Conservation (phyloP, 1,284 basidiomycete species). For the Erythrobasidium hasegawianum region DNA sequence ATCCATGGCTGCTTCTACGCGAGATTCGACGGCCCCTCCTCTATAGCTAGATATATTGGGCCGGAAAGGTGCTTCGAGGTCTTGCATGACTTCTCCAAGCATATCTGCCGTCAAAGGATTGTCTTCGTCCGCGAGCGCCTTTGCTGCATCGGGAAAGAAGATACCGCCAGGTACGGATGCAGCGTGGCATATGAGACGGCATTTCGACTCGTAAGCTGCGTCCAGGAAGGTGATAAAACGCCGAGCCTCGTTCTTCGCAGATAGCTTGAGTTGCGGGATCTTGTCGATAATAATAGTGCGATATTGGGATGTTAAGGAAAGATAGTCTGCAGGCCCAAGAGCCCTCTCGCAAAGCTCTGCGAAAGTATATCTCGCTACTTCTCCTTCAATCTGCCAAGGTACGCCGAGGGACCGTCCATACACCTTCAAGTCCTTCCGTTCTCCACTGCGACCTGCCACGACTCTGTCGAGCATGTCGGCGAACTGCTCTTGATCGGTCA, state of each 20-base stretch:
- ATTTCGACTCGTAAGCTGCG: conserved; percentile 53
- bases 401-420: conserved; percentile 57
- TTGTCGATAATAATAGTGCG: conserved; percentile 60
- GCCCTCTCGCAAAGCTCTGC: conserved; percentile 62
- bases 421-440: conserved; percentile 48
- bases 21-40: conserved; percentile 27
- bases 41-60: conserved; percentile 43
- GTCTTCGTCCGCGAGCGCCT: conserved; percentile 6
- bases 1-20: conserved; percentile 33
- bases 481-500: conserved; percentile 45
- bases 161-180: conserved; percentile 52
- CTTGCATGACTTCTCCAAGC: conserved; percentile 43
- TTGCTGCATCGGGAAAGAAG: conserved; percentile 45
- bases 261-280: conserved; percentile 59
- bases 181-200: conserved; percentile 41
- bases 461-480: conserved; percentile 46
- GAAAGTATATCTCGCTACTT: conserved; percentile 59
- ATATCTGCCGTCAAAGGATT: conserved; percentile 43
- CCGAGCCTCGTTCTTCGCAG: conserved; percentile 65
- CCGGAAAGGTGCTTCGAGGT: conserved; percentile 45
- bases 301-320: conserved; percentile 55
- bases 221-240: conserved; percentile 69
- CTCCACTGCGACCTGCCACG: conserved; percentile 42
- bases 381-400: conserved; percentile 53
- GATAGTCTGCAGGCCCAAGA: conserved; percentile 66